A percentile compares a stretch with the other conserved stretches of the same genome.
Evolutionary conservation across 2,329 filamentous ascomycete species (phyloP).

Genomic region (Pezicula neosporulosa): DNA sequence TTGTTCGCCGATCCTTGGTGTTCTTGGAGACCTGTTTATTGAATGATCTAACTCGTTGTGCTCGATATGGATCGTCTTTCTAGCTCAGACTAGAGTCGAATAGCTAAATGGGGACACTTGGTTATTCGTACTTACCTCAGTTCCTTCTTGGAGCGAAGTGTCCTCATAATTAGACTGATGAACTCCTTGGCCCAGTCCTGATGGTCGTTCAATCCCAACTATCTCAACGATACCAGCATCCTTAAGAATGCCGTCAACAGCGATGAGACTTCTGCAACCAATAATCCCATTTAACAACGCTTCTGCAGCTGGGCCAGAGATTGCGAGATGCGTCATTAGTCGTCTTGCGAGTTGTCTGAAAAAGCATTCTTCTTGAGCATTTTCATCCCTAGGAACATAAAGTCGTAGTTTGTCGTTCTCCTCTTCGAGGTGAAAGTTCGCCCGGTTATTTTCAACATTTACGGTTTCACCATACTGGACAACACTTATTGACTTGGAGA

Average conservation of each 20-base stretch:
- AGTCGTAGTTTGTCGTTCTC: background rate
- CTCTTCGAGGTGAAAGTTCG: slow-evolving; percentile 3
- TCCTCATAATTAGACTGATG: background rate
- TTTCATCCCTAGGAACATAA: slow-evolving; percentile 4
- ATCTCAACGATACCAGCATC: slow-evolving; percentile 4
- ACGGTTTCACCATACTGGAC: slow-evolving; percentile 2
- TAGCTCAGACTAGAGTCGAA: background rate
- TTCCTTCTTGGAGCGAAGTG: background rate
- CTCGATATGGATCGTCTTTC: background rate
- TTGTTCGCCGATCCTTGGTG: no score
- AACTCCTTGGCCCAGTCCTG: background rate
- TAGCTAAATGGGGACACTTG: background rate
- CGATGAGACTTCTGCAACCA: slow-evolving; percentile 3
- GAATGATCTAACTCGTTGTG: no score
- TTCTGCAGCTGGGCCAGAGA: slow-evolving; percentile 1
- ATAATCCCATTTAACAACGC: slow-evolving; percentile 4
- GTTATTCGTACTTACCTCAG: background rate
- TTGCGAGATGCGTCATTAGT: slow-evolving; percentile 1
- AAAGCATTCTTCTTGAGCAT: background rate
- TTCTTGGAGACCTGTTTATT: no score
- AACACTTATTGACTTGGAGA: slow-evolving; percentile 3
- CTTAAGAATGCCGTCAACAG: slow-evolving; percentile 3
- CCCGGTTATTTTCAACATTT: background rate
- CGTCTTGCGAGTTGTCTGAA: slow-evolving; percentile 3
- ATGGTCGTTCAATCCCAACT: slow-evolving; percentile 1